Percentiles rank a stretch among this genome's conserved stretches.
Evolutionary conservation across 2,329 filamentous ascomycete species (phyloP).

Genomic region (Penicillium carneum): DNA sequence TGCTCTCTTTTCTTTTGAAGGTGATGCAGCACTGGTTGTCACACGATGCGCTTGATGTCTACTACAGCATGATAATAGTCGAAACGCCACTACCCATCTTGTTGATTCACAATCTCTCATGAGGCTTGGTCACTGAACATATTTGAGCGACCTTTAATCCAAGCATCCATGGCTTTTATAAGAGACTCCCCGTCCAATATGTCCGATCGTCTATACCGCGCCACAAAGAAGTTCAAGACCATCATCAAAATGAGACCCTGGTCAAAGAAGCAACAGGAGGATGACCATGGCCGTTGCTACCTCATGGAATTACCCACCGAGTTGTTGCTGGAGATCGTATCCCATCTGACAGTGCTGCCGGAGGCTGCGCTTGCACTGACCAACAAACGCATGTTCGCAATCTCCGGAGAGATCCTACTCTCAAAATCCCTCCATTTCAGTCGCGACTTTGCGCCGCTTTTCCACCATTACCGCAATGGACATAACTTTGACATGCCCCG

Average conservation of each 20-base stretch:
- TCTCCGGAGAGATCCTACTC: conserved; percentile 41
- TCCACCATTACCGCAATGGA: conserved; percentile 50
- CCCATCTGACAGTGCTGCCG: conserved; percentile 45
- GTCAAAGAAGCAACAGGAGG: conserved; percentile 31
- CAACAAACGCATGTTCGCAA: conserved; percentile 47
- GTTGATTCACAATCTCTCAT: conserved; percentile 21
- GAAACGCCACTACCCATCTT: conserved; percentile 26
- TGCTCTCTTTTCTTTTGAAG: conserved; percentile 19
- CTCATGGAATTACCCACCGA: conserved; percentile 50
- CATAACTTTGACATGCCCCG: conserved; percentile 48
- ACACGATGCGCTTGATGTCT: conserved; percentile 36
- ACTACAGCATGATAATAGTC: conserved; percentile 37
- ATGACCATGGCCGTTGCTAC: conserved; percentile 37
- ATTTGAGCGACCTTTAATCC: conserved; percentile 13
- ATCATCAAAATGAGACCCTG: conserved; percentile 42
- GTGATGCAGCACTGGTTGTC: conserved; percentile 30
- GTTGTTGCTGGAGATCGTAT: conserved; percentile 48
- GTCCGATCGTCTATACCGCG: conserved; percentile 41
- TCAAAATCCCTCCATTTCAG: conserved; percentile 47
- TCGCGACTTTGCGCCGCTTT: conserved; percentile 50
- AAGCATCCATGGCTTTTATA: conserved; percentile 28
- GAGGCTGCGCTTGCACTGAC: conserved; percentile 50
- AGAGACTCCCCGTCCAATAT: conserved; percentile 33
- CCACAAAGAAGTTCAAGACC: conserved; percentile 41
- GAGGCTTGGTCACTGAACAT: conserved; percentile 17